These are phyloP conservation scores for Tephrocybe sp. DNA, from an alignment of 768 basidiomycete species.

Conservation along the genomic window DNA sequence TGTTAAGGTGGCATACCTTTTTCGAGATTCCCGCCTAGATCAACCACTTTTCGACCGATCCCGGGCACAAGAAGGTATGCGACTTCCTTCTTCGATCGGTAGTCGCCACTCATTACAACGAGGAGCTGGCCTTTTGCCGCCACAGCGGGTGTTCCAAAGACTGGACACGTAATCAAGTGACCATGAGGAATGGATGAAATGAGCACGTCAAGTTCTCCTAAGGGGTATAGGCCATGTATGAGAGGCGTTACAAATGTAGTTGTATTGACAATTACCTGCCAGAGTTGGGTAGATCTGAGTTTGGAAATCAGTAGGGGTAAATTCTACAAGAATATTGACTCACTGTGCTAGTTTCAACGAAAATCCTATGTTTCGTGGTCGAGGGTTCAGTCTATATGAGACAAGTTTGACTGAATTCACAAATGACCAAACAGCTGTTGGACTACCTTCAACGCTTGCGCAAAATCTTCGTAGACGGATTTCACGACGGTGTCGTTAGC, in stretches of 20 bases:
- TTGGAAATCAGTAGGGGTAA: too few relatives aligned
- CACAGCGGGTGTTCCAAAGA: slow-evolving; percentile 70
- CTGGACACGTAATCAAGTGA: slow-evolving; percentile 72
- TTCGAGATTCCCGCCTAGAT: slow-evolving; percentile 85
- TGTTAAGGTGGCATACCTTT: slow-evolving; percentile 47
- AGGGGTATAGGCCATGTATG: background rate
- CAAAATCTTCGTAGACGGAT: slow-evolving; percentile 60
- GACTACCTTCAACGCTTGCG: slow-evolving; percentile 55
- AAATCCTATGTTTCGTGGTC: slow-evolving; percentile 60
- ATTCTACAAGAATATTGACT: too few relatives aligned
- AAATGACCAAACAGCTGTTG: background rate
- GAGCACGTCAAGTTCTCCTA: slow-evolving; percentile 69
- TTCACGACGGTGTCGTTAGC: slow-evolving; percentile 71
- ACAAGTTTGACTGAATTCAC: slow-evolving; percentile 5
- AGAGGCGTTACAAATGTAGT: background rate
- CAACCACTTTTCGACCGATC: slow-evolving; percentile 73
- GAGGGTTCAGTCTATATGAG: slow-evolving; percentile 36
- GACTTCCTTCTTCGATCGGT: slow-evolving; percentile 77
- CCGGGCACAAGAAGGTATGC: slow-evolving; percentile 78
- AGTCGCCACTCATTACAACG: slow-evolving; percentile 79
- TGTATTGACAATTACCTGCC: slow-evolving; percentile 34
- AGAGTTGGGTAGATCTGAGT: slow-evolving; percentile 62
- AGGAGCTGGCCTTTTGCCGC: slow-evolving; percentile 69
- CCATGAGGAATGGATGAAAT: slow-evolving; percentile 58
- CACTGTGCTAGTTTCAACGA: slow-evolving; percentile 86